Evolutionary conservation across 352 stramenopile genomes (phyloP).

Genomic region (Pythium brassicae): DNA sequence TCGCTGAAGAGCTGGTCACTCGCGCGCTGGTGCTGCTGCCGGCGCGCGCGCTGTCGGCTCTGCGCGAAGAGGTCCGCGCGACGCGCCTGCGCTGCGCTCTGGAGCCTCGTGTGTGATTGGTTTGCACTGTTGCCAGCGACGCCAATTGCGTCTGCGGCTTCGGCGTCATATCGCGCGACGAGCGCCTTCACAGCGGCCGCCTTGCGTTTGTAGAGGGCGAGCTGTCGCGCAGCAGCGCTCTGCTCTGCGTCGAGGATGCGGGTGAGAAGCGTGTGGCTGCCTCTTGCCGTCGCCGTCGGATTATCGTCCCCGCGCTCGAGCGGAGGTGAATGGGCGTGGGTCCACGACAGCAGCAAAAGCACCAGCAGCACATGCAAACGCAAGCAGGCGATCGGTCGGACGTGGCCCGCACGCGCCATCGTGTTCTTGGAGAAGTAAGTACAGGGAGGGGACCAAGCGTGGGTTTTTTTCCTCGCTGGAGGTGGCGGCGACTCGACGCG

Average conservation of each 20-base stretch:
- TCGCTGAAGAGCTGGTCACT: slow-evolving; percentile 10
- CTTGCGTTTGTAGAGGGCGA: slow-evolving; percentile 9
- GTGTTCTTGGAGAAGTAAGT: too few relatives aligned
- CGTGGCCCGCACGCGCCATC: too few relatives aligned
- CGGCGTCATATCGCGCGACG: neutral
- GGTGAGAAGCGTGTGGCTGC: neutral
- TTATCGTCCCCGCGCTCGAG: neutral
- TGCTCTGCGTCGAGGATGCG: slow-evolving; percentile 2
- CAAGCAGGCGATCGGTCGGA: too few relatives aligned
- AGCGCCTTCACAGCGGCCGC: slow-evolving; percentile 3
- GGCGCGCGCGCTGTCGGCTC: slow-evolving; percentile 4
- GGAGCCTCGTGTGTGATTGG: neutral
- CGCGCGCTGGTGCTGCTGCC: slow-evolving; percentile 7
- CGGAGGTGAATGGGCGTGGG: neutral
- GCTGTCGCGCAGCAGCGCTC: neutral
- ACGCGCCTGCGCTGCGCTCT: neutral
- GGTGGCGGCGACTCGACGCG: too few relatives aligned
- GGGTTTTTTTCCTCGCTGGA: too few relatives aligned
- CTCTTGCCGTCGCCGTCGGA: neutral
- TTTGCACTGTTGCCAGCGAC: neutral
- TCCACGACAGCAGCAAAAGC: too few relatives aligned
- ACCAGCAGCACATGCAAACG: too few relatives aligned
- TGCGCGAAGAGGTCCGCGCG: neutral
- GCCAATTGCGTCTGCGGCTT: too few relatives aligned
- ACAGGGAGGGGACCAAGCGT: too few relatives aligned